Evolutionary conservation across 176 grass and related monocot genomes (phyloP), one percentile per base, ranked within the genome.

Genomic region (Carex cristatella): DNA sequence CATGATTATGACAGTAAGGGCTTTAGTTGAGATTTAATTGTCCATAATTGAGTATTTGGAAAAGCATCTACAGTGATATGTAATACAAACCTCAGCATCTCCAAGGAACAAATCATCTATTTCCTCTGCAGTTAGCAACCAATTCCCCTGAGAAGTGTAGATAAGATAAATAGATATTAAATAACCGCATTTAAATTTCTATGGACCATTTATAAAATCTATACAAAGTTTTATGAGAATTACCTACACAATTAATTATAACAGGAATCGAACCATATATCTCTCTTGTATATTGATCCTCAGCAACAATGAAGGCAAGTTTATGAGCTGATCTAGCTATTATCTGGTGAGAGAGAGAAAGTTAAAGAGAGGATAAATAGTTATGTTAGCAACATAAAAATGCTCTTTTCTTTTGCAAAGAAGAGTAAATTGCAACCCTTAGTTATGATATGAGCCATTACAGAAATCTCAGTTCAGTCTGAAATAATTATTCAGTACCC

Each of bases 61-160:
- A 42, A 66, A 66, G 30, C 2, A 35, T 2, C 27, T 13, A 23
- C 31, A n/a, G 35, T 12, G 6, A n/a, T 15, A 44, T 75, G 71
- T 27, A 53, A 75, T 28, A 10, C 10, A 42, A 51, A 93, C 95
- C 95, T 97, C 95, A 5, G 92, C 92, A 53, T 97, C 95, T 3
- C 95, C 95, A 54, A 97, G 86, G 85, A 97, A 97, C 82, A 94
- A 62, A 85, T 97, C 91, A 55, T 97, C 92, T 12, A 94, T 97
- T 83, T 91, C 89, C 81, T 97, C 92, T 64, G 92, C 95, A 28
- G 91, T 94, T 46, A 88, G 82, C 14, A 97, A 89, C 95, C 95
- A 97, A 30, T 93, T 97, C 61, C 69, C 91, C 92, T 97, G 89
- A 91, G 92, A 86, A 53, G 79, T 60, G 79, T 60, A 35, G 5